Conservation (phyloP, 1,139 yeast genomes). For the Hansenula anomala region DNA sequence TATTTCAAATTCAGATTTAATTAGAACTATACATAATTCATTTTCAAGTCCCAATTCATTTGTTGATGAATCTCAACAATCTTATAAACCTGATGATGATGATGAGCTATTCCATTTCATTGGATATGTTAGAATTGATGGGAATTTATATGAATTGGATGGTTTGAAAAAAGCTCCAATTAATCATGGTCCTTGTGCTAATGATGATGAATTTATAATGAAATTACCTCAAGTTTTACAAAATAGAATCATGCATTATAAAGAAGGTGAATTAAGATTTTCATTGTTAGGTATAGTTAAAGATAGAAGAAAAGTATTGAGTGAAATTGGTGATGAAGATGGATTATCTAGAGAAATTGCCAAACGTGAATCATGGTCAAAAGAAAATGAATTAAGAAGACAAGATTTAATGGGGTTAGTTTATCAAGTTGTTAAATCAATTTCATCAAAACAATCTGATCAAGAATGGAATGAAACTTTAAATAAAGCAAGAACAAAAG, state of each 20-base stretch:
- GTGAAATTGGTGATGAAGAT: conserved; percentile 36
- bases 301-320: conserved; percentile 40
- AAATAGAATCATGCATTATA: conserved; percentile 42
- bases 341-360: conserved; percentile 27
- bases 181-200: conserved; percentile 39
- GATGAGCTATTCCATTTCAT: conserved; percentile 63
- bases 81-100: conserved; percentile 32
- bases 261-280: conserved; percentile 48
- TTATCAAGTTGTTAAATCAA: conserved; percentile 39
- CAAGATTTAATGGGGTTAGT: conserved; percentile 54
- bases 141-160: conserved; percentile 58
- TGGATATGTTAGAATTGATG: conserved; percentile 46
- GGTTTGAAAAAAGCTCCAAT: conserved; percentile 62
- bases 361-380: conserved; percentile 34
- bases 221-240: conserved; percentile 41
- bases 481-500: conserved; percentile 23
- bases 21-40: conserved; percentile 58
- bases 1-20: conserved; percentile 55
- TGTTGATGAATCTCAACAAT: conserved; percentile 35
- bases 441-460: conserved; percentile 33
- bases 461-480: conserved; percentile 42
- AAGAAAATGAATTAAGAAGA: conserved; percentile 43
- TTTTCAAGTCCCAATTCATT: conserved; percentile 55
- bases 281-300: conserved; percentile 54
- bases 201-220: conserved; percentile 38